These are phyloP conservation scores for Apiotrichum brassicae DNA, from an alignment of 1,284 basidiomycete genomes.

Conservation along the genomic window DNA sequence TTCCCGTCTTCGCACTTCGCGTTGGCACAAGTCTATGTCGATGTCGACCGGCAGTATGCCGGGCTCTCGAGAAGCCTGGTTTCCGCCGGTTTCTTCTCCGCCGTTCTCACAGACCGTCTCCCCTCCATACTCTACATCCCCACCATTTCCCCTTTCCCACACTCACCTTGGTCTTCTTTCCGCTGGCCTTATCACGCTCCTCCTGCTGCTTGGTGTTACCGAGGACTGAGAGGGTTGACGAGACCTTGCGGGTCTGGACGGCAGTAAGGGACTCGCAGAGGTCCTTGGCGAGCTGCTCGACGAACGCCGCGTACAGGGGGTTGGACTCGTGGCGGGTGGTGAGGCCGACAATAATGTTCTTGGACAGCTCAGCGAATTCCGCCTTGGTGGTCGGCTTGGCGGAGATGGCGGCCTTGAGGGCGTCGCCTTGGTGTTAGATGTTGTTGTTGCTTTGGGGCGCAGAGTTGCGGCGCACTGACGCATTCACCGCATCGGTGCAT, in stretches of 20 bases:
- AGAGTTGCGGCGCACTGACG: not conserved
- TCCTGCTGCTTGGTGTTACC: conserved; percentile 93
- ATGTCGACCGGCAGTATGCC: no score
- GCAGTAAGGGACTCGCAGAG: conserved; percentile 70
- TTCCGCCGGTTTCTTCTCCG: no score
- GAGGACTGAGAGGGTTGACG: conserved; percentile 69
- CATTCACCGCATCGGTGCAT: not conserved
- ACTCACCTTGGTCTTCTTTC: conserved; percentile 78
- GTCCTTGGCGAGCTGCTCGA: conserved; percentile 71
- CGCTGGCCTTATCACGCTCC: conserved; percentile 70
- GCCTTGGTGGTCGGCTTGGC: conserved; percentile 75
- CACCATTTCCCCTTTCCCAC: not conserved
- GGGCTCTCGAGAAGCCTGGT: no score
- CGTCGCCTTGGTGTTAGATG: conserved; percentile 17
- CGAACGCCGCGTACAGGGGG: conserved; percentile 71
- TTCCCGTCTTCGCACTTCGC: no score
- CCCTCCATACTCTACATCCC: no score
- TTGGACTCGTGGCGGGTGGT: conserved; percentile 70
- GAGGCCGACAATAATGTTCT: conserved; percentile 63
- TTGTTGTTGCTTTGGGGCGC: not conserved
- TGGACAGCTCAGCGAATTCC: conserved; percentile 69
- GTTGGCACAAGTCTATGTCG: no score
- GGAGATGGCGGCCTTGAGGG: conserved; percentile 61
- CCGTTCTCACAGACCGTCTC: no score
- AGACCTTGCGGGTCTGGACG: conserved; percentile 80